These are phyloP conservation scores for Trichosanthes truncata DNA, from an alignment of 306 rosid species.

Conservation along the genomic window DNA sequence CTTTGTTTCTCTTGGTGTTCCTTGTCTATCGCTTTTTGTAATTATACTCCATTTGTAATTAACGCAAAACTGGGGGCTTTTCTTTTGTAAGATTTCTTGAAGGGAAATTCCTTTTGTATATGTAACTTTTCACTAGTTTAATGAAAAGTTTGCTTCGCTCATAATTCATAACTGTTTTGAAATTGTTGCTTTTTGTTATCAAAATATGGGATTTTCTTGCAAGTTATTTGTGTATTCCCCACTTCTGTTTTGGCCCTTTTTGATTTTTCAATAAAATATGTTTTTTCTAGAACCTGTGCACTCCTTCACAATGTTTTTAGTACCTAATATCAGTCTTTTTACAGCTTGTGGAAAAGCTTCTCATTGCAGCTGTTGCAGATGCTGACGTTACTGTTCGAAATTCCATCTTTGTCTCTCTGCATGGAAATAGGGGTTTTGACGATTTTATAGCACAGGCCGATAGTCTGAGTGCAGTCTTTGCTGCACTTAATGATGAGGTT, in stretches of 20 bases:
- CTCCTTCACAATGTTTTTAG: slow-evolving; percentile 3
- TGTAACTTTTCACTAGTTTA: background rate
- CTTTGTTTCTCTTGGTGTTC: background rate
- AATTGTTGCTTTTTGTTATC: background rate
- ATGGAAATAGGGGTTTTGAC: slow-evolving; percentile 87
- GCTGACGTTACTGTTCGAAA: slow-evolving; percentile 93
- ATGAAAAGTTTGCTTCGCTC: background rate
- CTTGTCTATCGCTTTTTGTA: background rate
- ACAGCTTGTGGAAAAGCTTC: slow-evolving; percentile 97
- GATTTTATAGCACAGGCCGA: slow-evolving; percentile 96
- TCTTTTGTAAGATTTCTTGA: background rate
- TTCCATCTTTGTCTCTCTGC: slow-evolving; percentile 78
- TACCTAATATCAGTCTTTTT: slow-evolving; percentile 18
- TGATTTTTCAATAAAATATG: background rate
- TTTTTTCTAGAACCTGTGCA: background rate
- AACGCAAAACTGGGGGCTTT: background rate
- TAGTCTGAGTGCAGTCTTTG: slow-evolving; percentile 83
- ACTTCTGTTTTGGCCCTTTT: background rate
- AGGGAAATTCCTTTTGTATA: background rate
- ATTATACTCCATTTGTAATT: background rate
- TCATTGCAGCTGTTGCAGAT: slow-evolving; percentile 94
- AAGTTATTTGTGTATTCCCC: background rate
- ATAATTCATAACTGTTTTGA: background rate
- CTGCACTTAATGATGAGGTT: slow-evolving; percentile 95
- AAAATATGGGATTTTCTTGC: background rate